phyloP scores from a whole-genome alignment of 2,329 filamentous ascomycete species.

The Chaetomiaceae sp. region DNA sequence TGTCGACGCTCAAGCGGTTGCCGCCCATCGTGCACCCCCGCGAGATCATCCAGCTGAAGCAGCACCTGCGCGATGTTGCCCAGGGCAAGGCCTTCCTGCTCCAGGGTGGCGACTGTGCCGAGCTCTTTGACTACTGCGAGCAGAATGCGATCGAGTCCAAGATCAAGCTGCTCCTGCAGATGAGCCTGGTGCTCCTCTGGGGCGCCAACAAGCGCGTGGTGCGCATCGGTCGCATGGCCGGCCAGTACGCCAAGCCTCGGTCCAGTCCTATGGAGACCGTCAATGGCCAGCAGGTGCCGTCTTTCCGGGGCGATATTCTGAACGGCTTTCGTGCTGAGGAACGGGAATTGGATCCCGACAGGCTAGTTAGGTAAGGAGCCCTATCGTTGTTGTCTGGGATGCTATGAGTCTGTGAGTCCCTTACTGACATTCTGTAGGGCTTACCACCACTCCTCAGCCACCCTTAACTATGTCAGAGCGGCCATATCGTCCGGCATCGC shows the following conservation, averaged over 20 bases:
- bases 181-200: conserved; percentile 94
- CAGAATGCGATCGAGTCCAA: conserved; percentile 87
- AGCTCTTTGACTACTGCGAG: conserved; percentile 94
- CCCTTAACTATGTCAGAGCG: conserved; percentile 85
- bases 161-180: conserved; percentile 92
- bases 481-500: conserved; percentile 83
- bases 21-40: conserved; percentile 74
- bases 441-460: conserved; percentile 93
- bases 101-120: conserved; percentile 94
- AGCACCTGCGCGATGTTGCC: conserved; percentile 76
- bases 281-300: conserved; percentile 73
- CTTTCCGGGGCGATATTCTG: conserved; percentile 91
- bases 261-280: conserved; percentile 81
- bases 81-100: conserved; percentile 87
- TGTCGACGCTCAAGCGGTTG: conserved; percentile 59
- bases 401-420: too few species aligned
- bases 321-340: conserved; percentile 79
- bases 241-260: conserved; percentile 93
- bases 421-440: conserved; percentile 45
- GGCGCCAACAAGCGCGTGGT: conserved; percentile 76
- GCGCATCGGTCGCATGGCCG: conserved; percentile 90
- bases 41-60: conserved; percentile 75
- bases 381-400: neutral
- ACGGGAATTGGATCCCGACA: conserved; percentile 70
- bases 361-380: conserved; percentile 60